Percentiles rank a stretch among this genome's conserved stretches.
phyloP scores from a whole-genome alignment of 352 stramenopile species.

The Pythium phragmitis region DNA sequence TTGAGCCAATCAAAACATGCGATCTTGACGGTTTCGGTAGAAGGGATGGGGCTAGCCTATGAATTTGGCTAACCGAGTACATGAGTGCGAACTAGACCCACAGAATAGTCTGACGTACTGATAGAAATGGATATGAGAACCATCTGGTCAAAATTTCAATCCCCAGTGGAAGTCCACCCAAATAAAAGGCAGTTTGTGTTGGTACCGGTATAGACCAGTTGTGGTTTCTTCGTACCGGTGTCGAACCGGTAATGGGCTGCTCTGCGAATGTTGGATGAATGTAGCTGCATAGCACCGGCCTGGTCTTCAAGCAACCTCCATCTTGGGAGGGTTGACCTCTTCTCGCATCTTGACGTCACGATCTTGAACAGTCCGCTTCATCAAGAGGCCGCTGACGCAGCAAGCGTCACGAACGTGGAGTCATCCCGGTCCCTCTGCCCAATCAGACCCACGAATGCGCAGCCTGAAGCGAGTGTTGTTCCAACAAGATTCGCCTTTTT shows the following conservation, averaged over 20 bases:
- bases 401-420: not conserved
- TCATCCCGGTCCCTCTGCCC: not conserved
- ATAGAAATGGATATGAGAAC: conserved; percentile 1
- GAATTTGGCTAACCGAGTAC: not conserved
- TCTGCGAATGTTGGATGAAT: not conserved
- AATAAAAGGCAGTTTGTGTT: not conserved
- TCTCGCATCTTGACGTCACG: conserved; percentile 15
- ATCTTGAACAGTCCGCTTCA: not conserved
- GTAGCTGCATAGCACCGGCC: not conserved
- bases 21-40: not conserved
- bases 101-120: conserved; percentile 1
- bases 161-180: not conserved
- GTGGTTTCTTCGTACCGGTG: not conserved
- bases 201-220: conserved; percentile 3
- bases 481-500: conserved; percentile 10
- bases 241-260: not conserved
- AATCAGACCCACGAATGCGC: not conserved
- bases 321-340: conserved; percentile 20
- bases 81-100: not conserved
- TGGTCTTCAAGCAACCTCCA: not conserved
- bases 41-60: conserved; percentile 10
- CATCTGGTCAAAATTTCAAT: conserved; percentile 14
- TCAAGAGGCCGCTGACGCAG: conserved; percentile 9
- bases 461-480: not conserved
- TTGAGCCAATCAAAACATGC: conserved; percentile 23